A percentile compares a stretch with the other conserved stretches of the same genome.
phyloP scores from a whole-genome alignment of 1,284 basidiomycete species.

The Naganishia sp. region DNA sequence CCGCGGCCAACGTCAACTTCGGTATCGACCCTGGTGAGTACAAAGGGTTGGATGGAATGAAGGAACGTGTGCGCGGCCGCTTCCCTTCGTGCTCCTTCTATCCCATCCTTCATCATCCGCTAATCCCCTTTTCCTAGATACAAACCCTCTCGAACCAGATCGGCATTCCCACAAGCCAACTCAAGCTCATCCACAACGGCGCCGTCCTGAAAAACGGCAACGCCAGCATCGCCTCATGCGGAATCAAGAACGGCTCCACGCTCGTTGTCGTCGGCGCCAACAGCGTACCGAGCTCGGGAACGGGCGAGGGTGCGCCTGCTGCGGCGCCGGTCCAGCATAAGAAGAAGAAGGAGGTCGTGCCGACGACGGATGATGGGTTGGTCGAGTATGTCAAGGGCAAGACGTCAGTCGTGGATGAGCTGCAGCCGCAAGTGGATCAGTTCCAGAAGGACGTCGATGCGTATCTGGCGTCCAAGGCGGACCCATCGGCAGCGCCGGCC shows the following conservation, averaged over 20 bases:
- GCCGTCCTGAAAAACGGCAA: slow-evolving; percentile 53
- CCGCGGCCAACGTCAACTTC: slow-evolving; percentile 49
- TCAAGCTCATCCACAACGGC: slow-evolving; percentile 54
- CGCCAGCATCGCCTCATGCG: slow-evolving; percentile 51
- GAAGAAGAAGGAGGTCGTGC: slow-evolving; percentile 52
- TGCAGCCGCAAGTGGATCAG: slow-evolving; percentile 15
- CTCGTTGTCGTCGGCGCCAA: slow-evolving; percentile 48
- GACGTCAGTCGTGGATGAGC: slow-evolving; percentile 26
- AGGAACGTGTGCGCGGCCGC: neutral
- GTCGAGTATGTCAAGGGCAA: slow-evolving; percentile 46
- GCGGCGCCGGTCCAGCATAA: slow-evolving; percentile 38
- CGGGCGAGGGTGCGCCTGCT: slow-evolving; percentile 11
- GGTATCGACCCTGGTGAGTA: slow-evolving; percentile 30
- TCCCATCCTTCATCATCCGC: neutral
- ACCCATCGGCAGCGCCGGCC: slow-evolving; percentile 41
- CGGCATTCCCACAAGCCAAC: slow-evolving; percentile 41
- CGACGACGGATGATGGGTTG: slow-evolving; percentile 46
- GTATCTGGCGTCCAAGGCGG: slow-evolving; percentile 35
- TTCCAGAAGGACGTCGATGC: slow-evolving; percentile 22
- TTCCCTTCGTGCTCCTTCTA: neutral
- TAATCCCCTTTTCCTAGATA: slow-evolving; percentile 14
- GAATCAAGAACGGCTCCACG: slow-evolving; percentile 47
- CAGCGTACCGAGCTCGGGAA: slow-evolving; percentile 12
- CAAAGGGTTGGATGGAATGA: too few relatives aligned
- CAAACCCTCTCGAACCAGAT: slow-evolving; percentile 50